Evolutionary conservation across 164 flowering plant species (phyloP).

Genomic region (Tetrastigma voinierianum): DNA sequence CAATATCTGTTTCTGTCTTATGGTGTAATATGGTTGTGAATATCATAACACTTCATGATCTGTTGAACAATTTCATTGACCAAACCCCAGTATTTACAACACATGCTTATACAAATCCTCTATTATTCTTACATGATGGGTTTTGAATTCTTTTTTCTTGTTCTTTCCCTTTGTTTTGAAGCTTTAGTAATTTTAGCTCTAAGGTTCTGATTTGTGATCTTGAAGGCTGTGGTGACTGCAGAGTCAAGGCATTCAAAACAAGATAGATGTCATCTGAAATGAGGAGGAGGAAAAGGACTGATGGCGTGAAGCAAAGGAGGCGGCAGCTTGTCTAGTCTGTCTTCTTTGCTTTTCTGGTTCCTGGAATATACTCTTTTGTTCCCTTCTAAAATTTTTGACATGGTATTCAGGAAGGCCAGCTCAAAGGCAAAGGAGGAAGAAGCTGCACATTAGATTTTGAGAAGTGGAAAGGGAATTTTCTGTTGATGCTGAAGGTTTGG

Average conservation of each 20-base stretch:
- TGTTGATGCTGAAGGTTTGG: conserved; percentile 91
- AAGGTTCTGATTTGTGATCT: conserved; percentile 8
- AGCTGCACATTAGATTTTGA: conserved; percentile 93
- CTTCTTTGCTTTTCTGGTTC: neutral
- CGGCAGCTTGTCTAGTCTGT: conserved; percentile 54
- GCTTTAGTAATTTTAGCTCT: neutral
- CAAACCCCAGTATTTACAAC: too few species aligned
- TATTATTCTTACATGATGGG: too few species aligned
- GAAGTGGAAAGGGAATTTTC: conserved; percentile 94
- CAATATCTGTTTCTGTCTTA: neutral
- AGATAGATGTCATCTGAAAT: conserved; percentile 81
- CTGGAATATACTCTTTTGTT: neutral
- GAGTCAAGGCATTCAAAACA: conserved; percentile 77
- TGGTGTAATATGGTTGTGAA: too few species aligned
- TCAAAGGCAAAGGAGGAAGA: conserved; percentile 86
- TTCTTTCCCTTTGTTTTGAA: neutral
- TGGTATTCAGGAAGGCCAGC: conserved; percentile 78
- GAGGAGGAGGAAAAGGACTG: conserved; percentile 90
- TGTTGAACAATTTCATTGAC: too few species aligned
- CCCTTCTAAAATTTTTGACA: neutral
- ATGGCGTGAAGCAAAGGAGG: conserved; percentile 87
- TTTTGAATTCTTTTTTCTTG: neutral
- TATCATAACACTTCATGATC: too few species aligned
- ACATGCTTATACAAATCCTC: too few species aligned
- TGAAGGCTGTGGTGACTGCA: conserved; percentile 80